Percentiles rank a stretch among this genome's conserved stretches.
phyloP scores from a whole-genome alignment of 148 eudicot genomes.

The Diospyros kaki region DNA sequence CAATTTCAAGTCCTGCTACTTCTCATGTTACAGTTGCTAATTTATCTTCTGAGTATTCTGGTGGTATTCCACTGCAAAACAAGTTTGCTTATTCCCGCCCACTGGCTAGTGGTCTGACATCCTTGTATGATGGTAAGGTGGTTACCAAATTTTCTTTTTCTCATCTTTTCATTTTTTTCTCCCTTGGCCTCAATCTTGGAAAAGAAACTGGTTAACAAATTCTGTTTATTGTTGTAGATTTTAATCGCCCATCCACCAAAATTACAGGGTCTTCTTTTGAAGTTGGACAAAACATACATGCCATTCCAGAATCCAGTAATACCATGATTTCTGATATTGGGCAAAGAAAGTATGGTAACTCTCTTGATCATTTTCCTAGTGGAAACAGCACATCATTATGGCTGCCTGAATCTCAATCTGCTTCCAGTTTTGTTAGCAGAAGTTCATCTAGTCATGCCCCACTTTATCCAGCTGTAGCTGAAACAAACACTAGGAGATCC shows the following conservation, averaged over 20 bases:
- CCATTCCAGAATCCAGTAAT: constrained; percentile 17
- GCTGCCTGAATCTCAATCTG: constrained; percentile 40
- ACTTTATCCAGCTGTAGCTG: constrained; percentile 35
- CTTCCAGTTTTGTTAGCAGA: constrained; percentile 30
- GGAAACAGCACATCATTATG: constrained; percentile 27
- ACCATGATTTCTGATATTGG: constrained; percentile 24
- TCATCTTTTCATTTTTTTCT: not conserved
- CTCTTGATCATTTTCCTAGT: constrained; percentile 26
- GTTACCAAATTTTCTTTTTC: not conserved
- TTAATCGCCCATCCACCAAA: constrained; percentile 20
- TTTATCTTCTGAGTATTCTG: constrained; percentile 27
- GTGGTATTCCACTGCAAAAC: constrained; percentile 21
- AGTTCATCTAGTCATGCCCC: constrained; percentile 33
- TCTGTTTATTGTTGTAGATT: constrained; percentile 31
- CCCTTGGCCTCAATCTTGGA: not conserved
- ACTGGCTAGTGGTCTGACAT: constrained; percentile 16
- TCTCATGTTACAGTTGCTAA: constrained; percentile 25
- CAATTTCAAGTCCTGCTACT: constrained; percentile 18
- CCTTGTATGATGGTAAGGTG: constrained; percentile 24
- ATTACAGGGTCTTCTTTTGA: constrained; percentile 23
- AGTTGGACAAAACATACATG: constrained; percentile 24
- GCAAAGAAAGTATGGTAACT: constrained; percentile 38
- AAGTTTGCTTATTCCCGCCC: constrained; percentile 33
- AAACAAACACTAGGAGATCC: constrained; percentile 46
- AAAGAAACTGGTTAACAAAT: not conserved